These are phyloP conservation scores for Setaria viridis DNA, from an alignment of 202 grass and related monocot species.

Conservation along the genomic window DNA sequence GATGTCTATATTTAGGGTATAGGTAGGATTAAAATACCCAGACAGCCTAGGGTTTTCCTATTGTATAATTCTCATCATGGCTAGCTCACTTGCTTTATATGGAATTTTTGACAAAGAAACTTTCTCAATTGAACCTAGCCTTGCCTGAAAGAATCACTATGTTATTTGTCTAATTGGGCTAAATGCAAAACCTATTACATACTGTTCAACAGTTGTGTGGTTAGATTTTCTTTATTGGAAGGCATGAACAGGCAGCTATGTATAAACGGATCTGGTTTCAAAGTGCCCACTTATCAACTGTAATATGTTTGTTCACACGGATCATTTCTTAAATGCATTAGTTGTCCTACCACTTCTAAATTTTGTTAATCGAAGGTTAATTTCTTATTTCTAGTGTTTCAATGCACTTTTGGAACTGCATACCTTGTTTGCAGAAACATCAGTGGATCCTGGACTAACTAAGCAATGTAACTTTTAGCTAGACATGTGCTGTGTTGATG, in stretches of 20 bases:
- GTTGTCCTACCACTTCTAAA: conserved; percentile 8
- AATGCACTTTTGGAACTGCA: not conserved
- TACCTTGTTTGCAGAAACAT: not conserved
- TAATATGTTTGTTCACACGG: conserved; percentile 13
- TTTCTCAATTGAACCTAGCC: not conserved
- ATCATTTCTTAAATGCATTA: not conserved
- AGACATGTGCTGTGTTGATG: conserved; percentile 6
- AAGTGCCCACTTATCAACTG: conserved; percentile 7
- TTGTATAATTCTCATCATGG: conserved; percentile 23
- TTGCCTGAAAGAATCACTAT: not conserved
- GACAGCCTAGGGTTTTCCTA: not conserved
- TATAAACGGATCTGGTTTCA: conserved; percentile 7
- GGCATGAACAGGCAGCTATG: not conserved
- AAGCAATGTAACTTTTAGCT: conserved; percentile 3
- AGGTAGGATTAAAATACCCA: not conserved
- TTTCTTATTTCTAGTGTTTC: conserved; percentile 16
- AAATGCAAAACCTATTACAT: not conserved
- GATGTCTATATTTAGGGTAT: not conserved
- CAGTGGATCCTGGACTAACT: not conserved
- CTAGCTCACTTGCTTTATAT: not conserved
- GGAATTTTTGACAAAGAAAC: not conserved
- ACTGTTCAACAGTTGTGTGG: conserved; percentile 8
- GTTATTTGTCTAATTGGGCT: not conserved
- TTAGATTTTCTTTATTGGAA: conserved; percentile 15
- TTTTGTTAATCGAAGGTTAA: conserved; percentile 26